Evolutionary conservation across 2,329 filamentous ascomycete species (phyloP).

Genomic region (Cryphonectria radicalis): DNA sequence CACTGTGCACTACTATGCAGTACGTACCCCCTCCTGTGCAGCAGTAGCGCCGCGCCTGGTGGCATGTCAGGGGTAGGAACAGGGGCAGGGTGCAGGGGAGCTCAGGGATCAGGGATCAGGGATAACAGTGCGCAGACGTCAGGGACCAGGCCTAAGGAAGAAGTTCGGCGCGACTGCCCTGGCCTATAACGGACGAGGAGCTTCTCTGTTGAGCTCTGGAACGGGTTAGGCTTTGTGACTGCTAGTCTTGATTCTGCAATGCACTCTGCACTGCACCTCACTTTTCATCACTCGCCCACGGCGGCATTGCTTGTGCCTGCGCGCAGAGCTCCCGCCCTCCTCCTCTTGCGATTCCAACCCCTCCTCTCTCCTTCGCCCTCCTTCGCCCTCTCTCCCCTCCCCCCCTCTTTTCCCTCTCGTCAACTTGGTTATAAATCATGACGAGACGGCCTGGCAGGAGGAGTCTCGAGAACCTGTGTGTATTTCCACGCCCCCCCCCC

Average conservation of each 20-base stretch:
- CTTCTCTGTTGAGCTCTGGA: neutral
- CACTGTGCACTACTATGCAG: neutral
- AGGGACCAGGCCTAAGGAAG: constrained; percentile 3
- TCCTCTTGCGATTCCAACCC: neutral
- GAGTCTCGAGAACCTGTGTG: neutral
- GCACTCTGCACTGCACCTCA: constrained; percentile 7
- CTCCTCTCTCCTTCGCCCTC: neutral
- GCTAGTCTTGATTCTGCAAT: constrained; percentile 6
- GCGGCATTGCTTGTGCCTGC: neutral
- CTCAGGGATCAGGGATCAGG: constrained; percentile 3
- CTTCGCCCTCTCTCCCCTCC: too few species aligned
- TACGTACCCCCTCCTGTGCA: neutral
- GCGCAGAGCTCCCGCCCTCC: neutral
- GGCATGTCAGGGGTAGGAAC: constrained; percentile 1
- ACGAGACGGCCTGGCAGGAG: neutral
- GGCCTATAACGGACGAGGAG: neutral
- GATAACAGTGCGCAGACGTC: neutral
- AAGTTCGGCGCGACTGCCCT: constrained; percentile 12
- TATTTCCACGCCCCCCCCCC: neutral
- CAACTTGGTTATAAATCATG: neutral
- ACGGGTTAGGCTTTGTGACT: neutral
- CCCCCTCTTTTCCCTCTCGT: neutral
- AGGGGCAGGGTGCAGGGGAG: neutral
- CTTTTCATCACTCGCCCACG: neutral
- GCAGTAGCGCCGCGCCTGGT: neutral